These are phyloP conservation scores for Claviceps arundinis DNA, from an alignment of 2,329 filamentous ascomycete species.

Conservation along the genomic window DNA sequence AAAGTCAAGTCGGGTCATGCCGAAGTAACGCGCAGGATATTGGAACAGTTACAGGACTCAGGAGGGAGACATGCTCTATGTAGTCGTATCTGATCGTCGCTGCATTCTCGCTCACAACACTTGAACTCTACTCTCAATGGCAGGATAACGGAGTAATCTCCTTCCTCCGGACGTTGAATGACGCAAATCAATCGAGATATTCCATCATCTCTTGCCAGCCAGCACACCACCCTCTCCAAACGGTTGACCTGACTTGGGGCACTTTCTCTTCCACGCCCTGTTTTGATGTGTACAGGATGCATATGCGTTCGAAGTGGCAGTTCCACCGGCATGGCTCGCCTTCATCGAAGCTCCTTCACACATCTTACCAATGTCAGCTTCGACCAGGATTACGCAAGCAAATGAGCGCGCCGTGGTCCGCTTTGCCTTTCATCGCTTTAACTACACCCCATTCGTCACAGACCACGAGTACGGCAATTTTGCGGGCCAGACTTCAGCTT, in stretches of 20 bases:
- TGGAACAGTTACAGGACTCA: too few relatives aligned
- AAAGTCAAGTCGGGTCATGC: not conserved
- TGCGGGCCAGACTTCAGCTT: conserved; percentile 5
- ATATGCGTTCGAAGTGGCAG: conserved; percentile 3
- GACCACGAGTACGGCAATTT: conserved; percentile 2
- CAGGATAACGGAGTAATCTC: too few relatives aligned
- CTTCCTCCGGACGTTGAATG: too few relatives aligned
- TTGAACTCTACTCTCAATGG: too few relatives aligned
- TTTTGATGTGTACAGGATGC: not conserved
- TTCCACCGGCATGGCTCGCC: conserved; percentile 6
- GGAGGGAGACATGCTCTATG: too few relatives aligned
- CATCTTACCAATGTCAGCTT: conserved; percentile 6
- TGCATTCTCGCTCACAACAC: too few relatives aligned
- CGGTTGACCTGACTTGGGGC: not conserved
- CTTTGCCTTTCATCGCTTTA: not conserved
- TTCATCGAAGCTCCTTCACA: conserved; percentile 5
- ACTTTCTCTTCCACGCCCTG: not conserved
- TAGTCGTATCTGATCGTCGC: too few relatives aligned
- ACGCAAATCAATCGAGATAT: too few relatives aligned
- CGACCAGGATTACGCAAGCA: conserved; percentile 6
- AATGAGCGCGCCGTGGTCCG: not conserved
- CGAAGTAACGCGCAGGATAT: too few relatives aligned
- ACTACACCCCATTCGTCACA: conserved; percentile 3
- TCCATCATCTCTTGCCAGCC: too few relatives aligned
- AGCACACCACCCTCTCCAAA: not conserved